Evolutionary conservation across 441 rosid genomes (phyloP).

Genomic region (Hypseocharis bilobata): DNA sequence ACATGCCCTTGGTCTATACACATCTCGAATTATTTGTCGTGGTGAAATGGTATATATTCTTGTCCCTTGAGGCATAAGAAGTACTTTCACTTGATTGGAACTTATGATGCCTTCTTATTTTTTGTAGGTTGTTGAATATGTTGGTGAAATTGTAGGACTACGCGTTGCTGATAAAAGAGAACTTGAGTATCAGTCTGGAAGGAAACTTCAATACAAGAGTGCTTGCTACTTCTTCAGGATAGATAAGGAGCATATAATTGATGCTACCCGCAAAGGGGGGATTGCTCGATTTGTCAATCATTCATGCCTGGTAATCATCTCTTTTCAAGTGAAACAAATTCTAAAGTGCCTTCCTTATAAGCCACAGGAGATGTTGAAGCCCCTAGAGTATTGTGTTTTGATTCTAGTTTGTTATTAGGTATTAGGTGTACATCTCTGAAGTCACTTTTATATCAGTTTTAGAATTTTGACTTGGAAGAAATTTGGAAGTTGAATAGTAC

Average conservation of each 20-base stretch:
- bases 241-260: constrained; percentile 53
- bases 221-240: constrained; percentile 59
- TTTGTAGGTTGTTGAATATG: constrained; percentile 48
- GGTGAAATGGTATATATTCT: constrained; percentile 44
- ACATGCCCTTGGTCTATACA: constrained; percentile 56
- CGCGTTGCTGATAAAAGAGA: constrained; percentile 50
- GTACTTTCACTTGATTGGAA: constrained; percentile 13
- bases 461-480: no score
- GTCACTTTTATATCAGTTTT: no score
- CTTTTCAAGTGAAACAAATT: no score
- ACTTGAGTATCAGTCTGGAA: constrained; percentile 39
- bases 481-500: no score
- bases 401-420: no score
- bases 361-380: no score
- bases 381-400: no score
- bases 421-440: no score
- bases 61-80: constrained; percentile 7
- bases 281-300: constrained; percentile 60
- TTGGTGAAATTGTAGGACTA: constrained; percentile 48
- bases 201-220: constrained; percentile 46
- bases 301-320: constrained; percentile 41
- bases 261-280: constrained; percentile 49
- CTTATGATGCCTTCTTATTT: constrained; percentile 13
- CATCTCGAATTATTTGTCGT: constrained; percentile 41
- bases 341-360: no score